phyloP scores from a whole-genome alignment of 1,284 basidiomycete species.

The Sphagnurus paluster region DNA sequence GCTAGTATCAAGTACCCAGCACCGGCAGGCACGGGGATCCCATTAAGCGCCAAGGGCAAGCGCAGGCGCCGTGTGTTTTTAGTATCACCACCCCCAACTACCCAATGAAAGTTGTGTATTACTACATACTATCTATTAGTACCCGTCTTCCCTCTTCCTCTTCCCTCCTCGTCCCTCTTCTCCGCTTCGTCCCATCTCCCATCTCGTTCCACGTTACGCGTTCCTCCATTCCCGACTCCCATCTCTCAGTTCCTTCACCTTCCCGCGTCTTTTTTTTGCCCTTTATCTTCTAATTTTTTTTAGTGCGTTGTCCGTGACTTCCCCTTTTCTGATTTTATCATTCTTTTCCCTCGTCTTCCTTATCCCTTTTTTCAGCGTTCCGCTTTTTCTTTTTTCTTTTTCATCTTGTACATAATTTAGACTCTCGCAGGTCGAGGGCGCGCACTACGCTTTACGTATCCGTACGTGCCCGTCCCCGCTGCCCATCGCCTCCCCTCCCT shows the following conservation, averaged over 20 bases:
- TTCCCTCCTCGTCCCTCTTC: background rate
- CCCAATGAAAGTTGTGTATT: conserved; percentile 3
- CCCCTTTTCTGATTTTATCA: background rate
- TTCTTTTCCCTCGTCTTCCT: background rate
- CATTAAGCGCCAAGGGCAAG: background rate
- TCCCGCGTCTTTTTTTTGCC: too few relatives aligned
- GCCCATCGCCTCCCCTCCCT: too few relatives aligned
- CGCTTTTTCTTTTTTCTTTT: background rate
- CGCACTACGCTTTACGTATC: too few relatives aligned
- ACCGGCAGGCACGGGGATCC: too few relatives aligned
- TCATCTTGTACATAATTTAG: background rate
- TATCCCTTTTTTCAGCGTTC: background rate
- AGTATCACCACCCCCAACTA: conserved; percentile 4
- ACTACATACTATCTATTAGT: background rate
- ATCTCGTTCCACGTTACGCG: too few relatives aligned
- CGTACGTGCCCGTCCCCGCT: too few relatives aligned
- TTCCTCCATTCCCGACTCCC: too few relatives aligned
- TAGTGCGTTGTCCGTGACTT: background rate
- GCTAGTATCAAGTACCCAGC: too few relatives aligned
- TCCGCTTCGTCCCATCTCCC: background rate
- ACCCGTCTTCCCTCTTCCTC: background rate
- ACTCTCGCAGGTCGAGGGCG: background rate
- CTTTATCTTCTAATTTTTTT: too few relatives aligned
- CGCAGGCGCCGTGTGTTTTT: conserved; percentile 9
- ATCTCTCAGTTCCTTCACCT: too few relatives aligned